phyloP scores from a whole-genome alignment of 2,329 filamentous ascomycete species.

The Fusarium ambrosium region DNA sequence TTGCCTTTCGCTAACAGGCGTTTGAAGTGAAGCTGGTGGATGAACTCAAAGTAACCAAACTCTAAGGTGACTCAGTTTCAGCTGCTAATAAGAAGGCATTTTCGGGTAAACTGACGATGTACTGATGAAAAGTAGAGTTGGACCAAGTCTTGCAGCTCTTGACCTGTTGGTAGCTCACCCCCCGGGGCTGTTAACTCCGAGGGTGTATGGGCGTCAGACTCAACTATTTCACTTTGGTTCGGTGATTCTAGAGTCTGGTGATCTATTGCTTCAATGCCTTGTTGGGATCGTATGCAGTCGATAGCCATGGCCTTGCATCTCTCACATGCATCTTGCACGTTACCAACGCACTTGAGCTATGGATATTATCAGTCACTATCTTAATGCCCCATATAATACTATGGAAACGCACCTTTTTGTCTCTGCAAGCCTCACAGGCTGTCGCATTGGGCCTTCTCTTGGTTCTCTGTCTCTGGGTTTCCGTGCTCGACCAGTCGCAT shows the following conservation, averaged over 20 bases:
- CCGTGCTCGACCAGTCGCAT: not conserved
- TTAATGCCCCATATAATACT: not conserved
- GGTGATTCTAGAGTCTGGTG: not conserved
- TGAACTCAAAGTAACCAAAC: not conserved
- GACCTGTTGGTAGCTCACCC: not conserved
- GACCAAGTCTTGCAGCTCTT: not conserved
- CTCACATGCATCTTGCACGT: not conserved
- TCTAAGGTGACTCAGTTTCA: not conserved
- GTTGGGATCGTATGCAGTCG: not conserved
- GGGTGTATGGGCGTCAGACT: not conserved
- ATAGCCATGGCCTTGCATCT: not conserved
- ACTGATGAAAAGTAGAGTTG: slow-evolving; percentile 1
- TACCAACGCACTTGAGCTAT: not conserved
- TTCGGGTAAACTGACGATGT: not conserved
- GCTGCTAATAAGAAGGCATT: not conserved
- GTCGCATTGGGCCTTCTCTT: not conserved
- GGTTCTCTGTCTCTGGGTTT: not conserved
- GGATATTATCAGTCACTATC: not conserved
- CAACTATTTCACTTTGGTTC: not conserved
- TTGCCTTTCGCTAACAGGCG: not conserved
- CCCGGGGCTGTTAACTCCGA: not conserved
- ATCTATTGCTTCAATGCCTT: not conserved
- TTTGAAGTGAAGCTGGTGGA: not conserved
- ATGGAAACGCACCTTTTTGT: not conserved
- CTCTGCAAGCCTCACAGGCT: not conserved